These are phyloP conservation scores for Solanum chiquidenum DNA, from an alignment of 257 asterid species.

Conservation along the genomic window DNA sequence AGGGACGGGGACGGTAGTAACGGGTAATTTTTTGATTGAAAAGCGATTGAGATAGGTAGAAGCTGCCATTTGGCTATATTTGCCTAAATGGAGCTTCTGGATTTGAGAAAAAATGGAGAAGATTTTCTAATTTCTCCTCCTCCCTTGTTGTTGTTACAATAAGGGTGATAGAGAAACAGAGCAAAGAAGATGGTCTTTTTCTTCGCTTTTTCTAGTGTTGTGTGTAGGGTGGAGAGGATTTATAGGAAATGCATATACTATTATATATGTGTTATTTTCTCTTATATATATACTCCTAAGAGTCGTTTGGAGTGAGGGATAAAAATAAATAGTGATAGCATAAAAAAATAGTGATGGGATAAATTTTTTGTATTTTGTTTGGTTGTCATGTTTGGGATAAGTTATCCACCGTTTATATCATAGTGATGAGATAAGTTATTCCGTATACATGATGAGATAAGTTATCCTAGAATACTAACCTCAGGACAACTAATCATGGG, in stretches of 20 bases:
- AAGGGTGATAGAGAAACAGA: background rate
- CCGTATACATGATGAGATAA: too few species aligned
- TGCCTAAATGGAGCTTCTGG: background rate
- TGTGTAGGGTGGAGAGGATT: background rate
- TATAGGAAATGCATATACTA: background rate
- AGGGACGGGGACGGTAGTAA: background rate
- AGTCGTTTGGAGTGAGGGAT: too few species aligned
- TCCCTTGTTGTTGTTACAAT: background rate
- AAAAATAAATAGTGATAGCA: too few species aligned
- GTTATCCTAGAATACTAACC: too few species aligned
- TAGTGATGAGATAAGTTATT: too few species aligned
- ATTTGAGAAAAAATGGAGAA: background rate
- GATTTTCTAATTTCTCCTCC: background rate
- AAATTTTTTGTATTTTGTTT: too few species aligned
- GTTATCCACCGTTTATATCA: too few species aligned
- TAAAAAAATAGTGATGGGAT: too few species aligned
- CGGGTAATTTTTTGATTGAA: background rate
- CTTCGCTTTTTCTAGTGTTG: background rate
- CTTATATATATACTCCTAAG: too few species aligned
- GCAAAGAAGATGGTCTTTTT: background rate
- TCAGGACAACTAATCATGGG: too few species aligned
- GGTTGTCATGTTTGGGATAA: too few species aligned
- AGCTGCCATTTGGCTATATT: background rate
- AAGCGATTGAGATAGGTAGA: background rate
- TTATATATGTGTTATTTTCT: too few species aligned